These are phyloP conservation scores for Paradendryphiella salina DNA, from an alignment of 2,329 filamentous ascomycete species.

Conservation along the genomic window DNA sequence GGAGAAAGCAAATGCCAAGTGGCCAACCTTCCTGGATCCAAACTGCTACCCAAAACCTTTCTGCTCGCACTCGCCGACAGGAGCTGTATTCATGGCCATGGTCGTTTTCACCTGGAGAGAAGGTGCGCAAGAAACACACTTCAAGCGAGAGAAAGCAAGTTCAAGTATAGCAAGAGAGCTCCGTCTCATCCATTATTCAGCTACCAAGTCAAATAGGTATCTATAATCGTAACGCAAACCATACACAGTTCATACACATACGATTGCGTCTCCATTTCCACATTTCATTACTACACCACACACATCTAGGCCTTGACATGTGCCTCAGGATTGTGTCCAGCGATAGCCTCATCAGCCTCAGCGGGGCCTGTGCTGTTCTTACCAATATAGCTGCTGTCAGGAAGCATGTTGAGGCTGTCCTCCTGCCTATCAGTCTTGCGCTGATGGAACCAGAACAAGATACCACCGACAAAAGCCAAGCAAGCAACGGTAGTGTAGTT, in stretches of 20 bases:
- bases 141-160: neutral
- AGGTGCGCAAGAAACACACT: neutral
- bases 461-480: conserved; percentile 64
- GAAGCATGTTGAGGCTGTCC: conserved; percentile 68
- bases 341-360: conserved; percentile 17
- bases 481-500: conserved; percentile 69
- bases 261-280: neutral
- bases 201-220: conserved; percentile 6
- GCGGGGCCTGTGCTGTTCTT: conserved; percentile 31
- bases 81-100: too few species aligned
- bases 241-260: neutral
- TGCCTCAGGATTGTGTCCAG: neutral
- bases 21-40: too few species aligned
- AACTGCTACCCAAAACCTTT: too few species aligned
- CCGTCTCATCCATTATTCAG: neutral
- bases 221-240: neutral
- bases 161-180: neutral
- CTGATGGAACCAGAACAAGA: conserved; percentile 71
- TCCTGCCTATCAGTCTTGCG: conserved; percentile 67
- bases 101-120: too few species aligned
- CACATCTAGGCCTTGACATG: neutral
- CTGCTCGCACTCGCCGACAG: too few species aligned
- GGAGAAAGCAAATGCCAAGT: too few species aligned
- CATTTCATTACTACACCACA: neutral
- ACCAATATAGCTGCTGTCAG: conserved; percentile 42